These are phyloP conservation scores for Boletales sp. DNA, from an alignment of 768 basidiomycete genomes.

Conservation along the genomic window DNA sequence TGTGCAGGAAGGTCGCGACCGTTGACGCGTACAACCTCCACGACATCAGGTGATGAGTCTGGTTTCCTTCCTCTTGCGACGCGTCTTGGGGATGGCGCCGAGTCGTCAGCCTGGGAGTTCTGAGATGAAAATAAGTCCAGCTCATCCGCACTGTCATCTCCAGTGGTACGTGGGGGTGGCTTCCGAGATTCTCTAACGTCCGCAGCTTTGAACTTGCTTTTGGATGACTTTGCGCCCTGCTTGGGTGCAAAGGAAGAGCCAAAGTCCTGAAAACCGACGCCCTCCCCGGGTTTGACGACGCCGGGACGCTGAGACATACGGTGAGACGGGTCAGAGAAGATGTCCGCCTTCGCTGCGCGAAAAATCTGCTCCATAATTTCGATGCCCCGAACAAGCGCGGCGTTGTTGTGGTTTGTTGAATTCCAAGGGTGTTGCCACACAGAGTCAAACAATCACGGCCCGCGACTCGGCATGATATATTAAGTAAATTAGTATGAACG, in stretches of 20 bases:
- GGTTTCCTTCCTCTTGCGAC: constrained; percentile 6
- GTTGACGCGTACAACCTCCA: constrained; percentile 12
- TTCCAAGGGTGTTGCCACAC: constrained; percentile 22
- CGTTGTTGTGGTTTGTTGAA: constrained; percentile 30
- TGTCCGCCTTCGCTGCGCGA: not conserved
- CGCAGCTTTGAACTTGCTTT: constrained; percentile 9
- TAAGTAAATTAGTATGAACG: too few relatives aligned
- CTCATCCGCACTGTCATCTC: constrained; percentile 28
- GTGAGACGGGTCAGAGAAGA: constrained; percentile 14
- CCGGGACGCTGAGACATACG: constrained; percentile 25
- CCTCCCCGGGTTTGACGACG: constrained; percentile 23
- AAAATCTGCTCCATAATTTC: constrained; percentile 25
- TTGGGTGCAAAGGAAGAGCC: constrained; percentile 19
- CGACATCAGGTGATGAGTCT: not conserved
- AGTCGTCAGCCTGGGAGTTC: constrained; percentile 10
- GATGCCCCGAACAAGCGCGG: constrained; percentile 10
- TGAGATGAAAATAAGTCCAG: constrained; percentile 24
- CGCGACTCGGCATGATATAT: not conserved
- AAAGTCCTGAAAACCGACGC: constrained; percentile 24
- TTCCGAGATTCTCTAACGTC: not conserved
- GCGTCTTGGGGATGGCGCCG: constrained; percentile 11
- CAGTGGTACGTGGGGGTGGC: not conserved
- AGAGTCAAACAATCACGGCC: constrained; percentile 10
- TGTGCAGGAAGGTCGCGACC: constrained; percentile 19
- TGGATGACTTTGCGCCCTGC: constrained; percentile 1